These are phyloP conservation scores for Ambrosia trifida DNA, from an alignment of 129 eudicot species.

Conservation along the genomic window DNA sequence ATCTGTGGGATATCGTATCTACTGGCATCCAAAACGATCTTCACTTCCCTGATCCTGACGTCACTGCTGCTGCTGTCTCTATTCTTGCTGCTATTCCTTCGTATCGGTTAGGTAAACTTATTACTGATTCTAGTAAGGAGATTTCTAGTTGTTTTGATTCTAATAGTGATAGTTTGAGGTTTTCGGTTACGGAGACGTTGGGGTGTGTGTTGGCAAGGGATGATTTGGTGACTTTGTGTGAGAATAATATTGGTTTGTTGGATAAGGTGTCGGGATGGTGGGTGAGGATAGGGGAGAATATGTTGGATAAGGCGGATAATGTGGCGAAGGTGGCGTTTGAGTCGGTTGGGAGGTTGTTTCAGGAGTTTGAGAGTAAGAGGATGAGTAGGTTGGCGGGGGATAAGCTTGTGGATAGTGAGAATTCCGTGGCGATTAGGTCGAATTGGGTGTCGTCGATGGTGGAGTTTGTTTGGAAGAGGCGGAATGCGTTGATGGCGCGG, in stretches of 20 bases:
- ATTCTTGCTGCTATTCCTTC: conserved; percentile 94
- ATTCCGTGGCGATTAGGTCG: conserved; percentile 90
- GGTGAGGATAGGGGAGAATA: conserved; percentile 81
- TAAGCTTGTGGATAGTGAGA: conserved; percentile 91
- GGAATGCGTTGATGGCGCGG: conserved; percentile 78
- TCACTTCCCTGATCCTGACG: conserved; percentile 94
- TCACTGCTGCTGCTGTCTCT: conserved; percentile 89
- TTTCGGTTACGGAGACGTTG: conserved; percentile 82
- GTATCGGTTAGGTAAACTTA: conserved; percentile 64
- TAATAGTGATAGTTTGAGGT: conserved; percentile 68
- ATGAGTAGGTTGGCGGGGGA: conserved; percentile 97
- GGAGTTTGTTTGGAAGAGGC: conserved; percentile 77
- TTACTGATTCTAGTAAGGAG: conserved; percentile 61
- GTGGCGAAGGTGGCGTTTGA: conserved; percentile 90
- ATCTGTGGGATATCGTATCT: conserved; percentile 88
- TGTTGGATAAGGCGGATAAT: conserved; percentile 76
- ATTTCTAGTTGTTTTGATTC: conserved; percentile 84
- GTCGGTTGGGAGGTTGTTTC: conserved; percentile 89
- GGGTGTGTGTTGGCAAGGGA: conserved; percentile 89
- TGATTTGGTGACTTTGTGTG: conserved; percentile 86
- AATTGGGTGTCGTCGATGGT: conserved; percentile 94
- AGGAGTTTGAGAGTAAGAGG: conserved; percentile 87
- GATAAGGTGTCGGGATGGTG: conserved; percentile 91
- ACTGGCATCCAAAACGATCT: conserved; percentile 75
- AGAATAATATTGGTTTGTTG: conserved; percentile 70